Percentiles rank a stretch among this genome's conserved stretches.
Conservation (phyloP, 257 asterid species). For the Gentiana dahurica region DNA sequence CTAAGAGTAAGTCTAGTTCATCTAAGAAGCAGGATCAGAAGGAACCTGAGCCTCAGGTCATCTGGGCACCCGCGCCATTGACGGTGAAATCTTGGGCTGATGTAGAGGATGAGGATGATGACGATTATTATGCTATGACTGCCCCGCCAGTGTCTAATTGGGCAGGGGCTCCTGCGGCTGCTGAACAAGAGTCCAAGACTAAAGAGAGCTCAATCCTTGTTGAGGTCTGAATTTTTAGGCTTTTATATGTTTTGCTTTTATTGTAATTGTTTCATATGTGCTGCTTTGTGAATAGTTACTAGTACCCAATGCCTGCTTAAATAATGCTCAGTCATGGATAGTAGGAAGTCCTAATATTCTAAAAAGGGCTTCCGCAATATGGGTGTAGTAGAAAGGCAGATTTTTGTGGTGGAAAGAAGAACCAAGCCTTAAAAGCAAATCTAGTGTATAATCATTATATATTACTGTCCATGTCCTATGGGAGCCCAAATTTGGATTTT, state of each 20-base stretch:
- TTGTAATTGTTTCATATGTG: neutral
- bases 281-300: neutral
- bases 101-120: conserved; percentile 92
- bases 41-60: conserved; percentile 39
- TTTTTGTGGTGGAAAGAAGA: too few species aligned
- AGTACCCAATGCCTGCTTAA: neutral
- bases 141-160: conserved; percentile 78
- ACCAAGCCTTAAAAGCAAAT: too few species aligned
- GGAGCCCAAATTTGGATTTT: too few species aligned
- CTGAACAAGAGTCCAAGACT: conserved; percentile 17
- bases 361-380: neutral
- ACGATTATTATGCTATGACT: conserved; percentile 83
- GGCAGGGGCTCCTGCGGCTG: conserved; percentile 33
- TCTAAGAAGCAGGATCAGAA: conserved; percentile 18
- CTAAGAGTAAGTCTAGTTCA: conserved; percentile 33
- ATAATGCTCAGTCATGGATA: neutral
- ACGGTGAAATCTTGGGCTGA: conserved; percentile 88
- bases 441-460: too few species aligned
- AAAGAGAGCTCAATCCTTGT: conserved; percentile 19
- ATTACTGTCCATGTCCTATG: too few species aligned
- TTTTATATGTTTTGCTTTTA: neutral
- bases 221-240: conserved; percentile 37
- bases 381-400: too few species aligned
- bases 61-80: conserved; percentile 93
- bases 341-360: neutral